phyloP scores from a whole-genome alignment of 2,329 filamentous ascomycete genomes.

The Arachnomyces sp. region DNA sequence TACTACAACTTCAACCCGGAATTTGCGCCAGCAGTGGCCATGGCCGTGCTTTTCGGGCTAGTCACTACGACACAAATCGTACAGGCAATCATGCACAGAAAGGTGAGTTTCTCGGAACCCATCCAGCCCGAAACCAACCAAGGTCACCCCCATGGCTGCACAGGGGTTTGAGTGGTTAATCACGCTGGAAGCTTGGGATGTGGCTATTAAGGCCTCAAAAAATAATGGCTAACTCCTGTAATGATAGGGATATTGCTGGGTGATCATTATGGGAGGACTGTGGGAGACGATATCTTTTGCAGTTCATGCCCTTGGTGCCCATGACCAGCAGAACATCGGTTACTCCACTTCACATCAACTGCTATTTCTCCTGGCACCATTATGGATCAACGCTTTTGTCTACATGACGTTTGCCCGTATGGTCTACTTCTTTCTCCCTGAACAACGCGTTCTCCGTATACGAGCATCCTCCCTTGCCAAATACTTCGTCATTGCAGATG shows the following conservation, averaged over 20 bases:
- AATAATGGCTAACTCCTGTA: no score
- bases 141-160: no score
- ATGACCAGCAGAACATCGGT: conserved; percentile 28
- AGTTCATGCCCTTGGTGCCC: conserved; percentile 32
- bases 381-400: conserved; percentile 40
- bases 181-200: no score
- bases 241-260: conserved; percentile 33
- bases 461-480: conserved; percentile 30
- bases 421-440: conserved; percentile 31
- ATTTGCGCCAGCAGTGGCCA: conserved; percentile 27
- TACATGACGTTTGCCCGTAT: conserved; percentile 37
- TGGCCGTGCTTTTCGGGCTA: conserved; percentile 29
- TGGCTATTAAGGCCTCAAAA: no score
- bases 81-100: conserved; percentile 29
- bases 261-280: conserved; percentile 34
- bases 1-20: conserved; percentile 27
- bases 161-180: no score
- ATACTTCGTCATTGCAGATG: conserved; percentile 39
- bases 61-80: conserved; percentile 24
- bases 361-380: conserved; percentile 37
- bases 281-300: conserved; percentile 36
- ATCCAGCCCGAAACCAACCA: no score
- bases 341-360: conserved; percentile 30
- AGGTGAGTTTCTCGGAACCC: no score
- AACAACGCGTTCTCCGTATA: conserved; percentile 26